Base-by-base conservation (phyloP, 352 stramenopile species). In the Globisporangium uncinulatum region DNA sequence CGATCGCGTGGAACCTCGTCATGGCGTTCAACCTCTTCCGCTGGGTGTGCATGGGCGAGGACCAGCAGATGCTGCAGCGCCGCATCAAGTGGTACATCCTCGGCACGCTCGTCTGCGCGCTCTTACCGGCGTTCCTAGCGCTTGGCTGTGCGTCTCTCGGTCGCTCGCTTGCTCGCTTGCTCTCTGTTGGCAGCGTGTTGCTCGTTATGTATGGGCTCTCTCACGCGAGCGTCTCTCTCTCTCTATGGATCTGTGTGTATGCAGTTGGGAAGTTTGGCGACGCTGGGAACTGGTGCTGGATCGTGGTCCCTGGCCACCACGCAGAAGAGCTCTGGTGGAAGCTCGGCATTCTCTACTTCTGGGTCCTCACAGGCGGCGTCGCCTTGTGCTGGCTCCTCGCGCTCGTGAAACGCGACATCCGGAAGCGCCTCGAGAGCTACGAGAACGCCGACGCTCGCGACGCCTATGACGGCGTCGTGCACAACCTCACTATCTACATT, bases 401-500 rank as follows among this genome's bases (percentile, higher is more conserved):
- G 8, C 56, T 89, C 7, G 84, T 94, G 32, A 89, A 90, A 54
- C 80, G 86, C 13, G 83, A 94, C 60, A 83, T 94, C 53, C 74
- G 87, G 55, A 83, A 79, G 36, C 64, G 83, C 0, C 74, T 94
- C 36, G 70, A 78, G 46, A 83, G 75, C n/a, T 65, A 86, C 54
- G 75, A 82, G 51, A 91, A 93, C 55, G 77, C 87, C 45, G 79
- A 93, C 50, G 80, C 79, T 15, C 79, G 80, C 21, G 69, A 81
- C 21, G 83, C 83, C 17, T 94, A 94, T 62, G 75, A 91, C 51
- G 82, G 74, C 14, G 83, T 94, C 17, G 82, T 87, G 54, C 76
- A 89, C 65, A 94, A 92, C 57, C 68, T 94, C 58, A 91, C 80
- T 0, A 76, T 91, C 55, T 94, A 92, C 56, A 90, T 94, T 34